Evolutionary conservation across 768 basidiomycete species (phyloP), one percentile per base, ranked within the genome.

Genomic region (Russula sp.): DNA sequence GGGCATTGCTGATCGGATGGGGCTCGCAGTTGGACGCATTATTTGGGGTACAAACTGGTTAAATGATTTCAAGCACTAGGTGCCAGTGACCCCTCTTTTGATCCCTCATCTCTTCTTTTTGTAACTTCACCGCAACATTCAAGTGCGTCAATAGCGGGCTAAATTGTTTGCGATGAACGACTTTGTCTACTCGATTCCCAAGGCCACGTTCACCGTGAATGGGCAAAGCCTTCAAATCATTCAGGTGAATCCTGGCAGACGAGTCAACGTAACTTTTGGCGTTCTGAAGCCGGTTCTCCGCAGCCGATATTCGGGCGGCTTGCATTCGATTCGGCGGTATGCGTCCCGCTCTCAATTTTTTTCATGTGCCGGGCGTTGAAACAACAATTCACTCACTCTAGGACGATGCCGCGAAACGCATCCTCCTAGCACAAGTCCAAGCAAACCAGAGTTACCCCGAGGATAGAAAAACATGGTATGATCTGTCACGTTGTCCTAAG

Each of bases 401-500:
- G 57, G 57, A 59, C 31, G 49, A 59, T 40, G 57, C 49, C 6
- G 47, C 37, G 35, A 59, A 59, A 31, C 35, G 57, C 16, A 40
- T 59, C 22, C 48, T 59, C 37, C 14, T 59, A 6, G 57, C 57
- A 5, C 57, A 59, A 22, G 39, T 39, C 14, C 57, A 59, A 59
- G 48, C 57, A 35, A 42, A 59, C 49, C 57, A 59, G 39, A 32
- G 22, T 59, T 59, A 39, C 18, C 57, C 49, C 1, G 48, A 37
- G 31, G 49, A 59, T 51, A 49, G 57, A 22, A 59, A 59, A 51
- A 48, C 47, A 49, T 59, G 57, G 57, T 59, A 59, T 31, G 39
- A 22, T 6, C 18, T 37, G 14, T 42, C 49, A 13, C 57, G 8
- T 27, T 13, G 32, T 35, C 20, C 32, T 34, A 2, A 34, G 16